Evolutionary conservation across 768 basidiomycete genomes (phyloP), one percentile per base, ranked within the genome.

Genomic region (Amanita rimosa): DNA sequence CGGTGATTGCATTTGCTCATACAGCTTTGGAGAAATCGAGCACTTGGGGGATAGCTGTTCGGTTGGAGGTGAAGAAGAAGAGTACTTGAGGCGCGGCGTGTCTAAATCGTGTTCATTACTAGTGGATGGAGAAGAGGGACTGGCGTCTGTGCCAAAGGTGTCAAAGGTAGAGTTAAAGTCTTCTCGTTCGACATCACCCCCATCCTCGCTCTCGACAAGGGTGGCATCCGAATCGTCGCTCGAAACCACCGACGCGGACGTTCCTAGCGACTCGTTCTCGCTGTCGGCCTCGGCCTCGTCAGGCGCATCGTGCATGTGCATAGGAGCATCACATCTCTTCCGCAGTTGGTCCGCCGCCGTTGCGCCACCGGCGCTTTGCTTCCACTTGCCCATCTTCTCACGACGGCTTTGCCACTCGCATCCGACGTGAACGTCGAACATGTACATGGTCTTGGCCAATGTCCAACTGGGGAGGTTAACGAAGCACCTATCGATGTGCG

Each of bases 371-470:
- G 11, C 14, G n/a, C 17, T 14, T 6, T 34, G 19, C 35, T 44
- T 35, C 41, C 27, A 21, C 34, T 43, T 44, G 1, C 33, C 24
- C 11, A 26, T n/a, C 17, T 19, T 17, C 6, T 41, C 10, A 14
- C 3, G 21, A n/a, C 24, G 40, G 10, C 3, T 17, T 16, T 26
- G 33, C 49, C 49, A 43, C 35, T 50, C 49, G 16, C 16, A 34
- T n/a, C 43, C 50, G 36, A 40, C 60, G 39, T 76, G 74, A 57
- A 85, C 60, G 53, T 81, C 77, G 52, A 73, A 73, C 61, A 79
- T 69, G 67, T 77, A 85, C n/a, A 84, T 54, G 35, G 70, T 73
- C 67, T 85, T 85, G 38, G 69, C 63, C 57, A 85, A 76, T 16
- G 83, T 84, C 76, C 81, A 83, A 41, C 78, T 58, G 3, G 78